Evolutionary conservation across 1,139 yeast genomes (phyloP), one percentile per base, ranked within the genome.

Genomic region (Scheffersomyces titani): DNA sequence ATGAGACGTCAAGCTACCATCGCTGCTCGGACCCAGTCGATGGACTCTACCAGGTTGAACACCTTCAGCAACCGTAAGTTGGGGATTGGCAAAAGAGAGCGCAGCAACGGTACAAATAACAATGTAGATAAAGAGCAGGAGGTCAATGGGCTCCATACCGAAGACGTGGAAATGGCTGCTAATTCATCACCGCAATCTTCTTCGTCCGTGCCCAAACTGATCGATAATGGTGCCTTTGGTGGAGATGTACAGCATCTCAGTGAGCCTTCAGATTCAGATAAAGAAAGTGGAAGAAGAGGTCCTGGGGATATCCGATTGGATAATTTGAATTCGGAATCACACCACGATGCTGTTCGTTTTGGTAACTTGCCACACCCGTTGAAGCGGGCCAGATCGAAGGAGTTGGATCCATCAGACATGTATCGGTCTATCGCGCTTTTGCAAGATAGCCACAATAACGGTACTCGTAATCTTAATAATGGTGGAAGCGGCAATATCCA

Each of bases 1-100:
- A 88, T 91, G 90, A 83, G 98, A 65, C 79, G 96, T 57, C 83
- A 90, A 0, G 90, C 90, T 45, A 91, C 97, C 0, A 69, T 89
- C 57, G 86, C 90, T 44, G 87, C 89, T 1, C 76, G 89, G 57
- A 76, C 86, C 0, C 57, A 63, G 19, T 65, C 77, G 1, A 53
- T 63, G 45, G 77, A 73, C 55, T 63, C 76, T 13, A 76, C 79
- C 1, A 64, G 68, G 50, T 52, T 69, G 20, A 79, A 80, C 59
- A 80, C 84, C 5, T 70, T 62, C n/a, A 73, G 65, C 49, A 78
- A 79, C 61, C 74, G 74, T 53, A 76, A 72, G 5, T 62, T 76
- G 53, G 81, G 80, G 4, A 54, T 69, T 40, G 21, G 30, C 22
- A 49, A 22, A 9, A 18, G 16, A 11, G 13, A 22, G 2, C 16